These are phyloP conservation scores for Ceratonia siliqua DNA, from an alignment of 306 rosid species.

Conservation along the genomic window DNA sequence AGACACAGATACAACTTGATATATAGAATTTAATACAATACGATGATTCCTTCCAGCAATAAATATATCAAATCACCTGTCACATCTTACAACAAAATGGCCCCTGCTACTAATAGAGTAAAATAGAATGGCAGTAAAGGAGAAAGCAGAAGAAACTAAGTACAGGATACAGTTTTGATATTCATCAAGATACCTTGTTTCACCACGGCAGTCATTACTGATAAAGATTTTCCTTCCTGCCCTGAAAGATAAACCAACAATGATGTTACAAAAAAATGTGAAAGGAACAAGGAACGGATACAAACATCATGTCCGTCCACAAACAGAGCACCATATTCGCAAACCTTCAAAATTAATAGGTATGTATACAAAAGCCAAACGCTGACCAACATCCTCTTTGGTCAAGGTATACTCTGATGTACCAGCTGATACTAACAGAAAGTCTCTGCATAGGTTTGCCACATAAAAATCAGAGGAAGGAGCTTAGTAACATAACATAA, in stretches of 20 bases:
- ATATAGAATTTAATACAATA: background rate
- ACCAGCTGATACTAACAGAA: slow-evolving; percentile 68
- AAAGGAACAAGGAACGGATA: slow-evolving; percentile 26
- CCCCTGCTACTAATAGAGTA: background rate
- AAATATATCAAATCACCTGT: background rate
- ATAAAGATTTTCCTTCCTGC: slow-evolving; percentile 83
- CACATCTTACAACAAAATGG: background rate
- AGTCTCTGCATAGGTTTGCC: slow-evolving; percentile 54
- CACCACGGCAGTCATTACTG: slow-evolving; percentile 62
- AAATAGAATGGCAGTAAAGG: slow-evolving; percentile 14
- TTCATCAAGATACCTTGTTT: slow-evolving; percentile 71
- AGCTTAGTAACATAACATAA: slow-evolving; percentile 24
- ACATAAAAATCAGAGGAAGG: slow-evolving; percentile 24
- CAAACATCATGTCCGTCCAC: slow-evolving; percentile 7
- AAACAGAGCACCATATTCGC: slow-evolving; percentile 18
- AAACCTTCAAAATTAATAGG: slow-evolving; percentile 95
- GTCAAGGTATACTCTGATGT: slow-evolving; percentile 82
- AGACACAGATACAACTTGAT: background rate
- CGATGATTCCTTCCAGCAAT: background rate
- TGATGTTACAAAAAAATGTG: slow-evolving; percentile 22
- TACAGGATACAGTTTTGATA: slow-evolving; percentile 33
- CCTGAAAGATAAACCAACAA: slow-evolving; percentile 55
- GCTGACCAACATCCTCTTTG: slow-evolving; percentile 84
- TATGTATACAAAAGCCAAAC: slow-evolving; percentile 71
- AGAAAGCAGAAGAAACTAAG: slow-evolving; percentile 30